Conservation (phyloP, 129 eudicot species). For the Chrysanthemum seticuspe region DNA sequence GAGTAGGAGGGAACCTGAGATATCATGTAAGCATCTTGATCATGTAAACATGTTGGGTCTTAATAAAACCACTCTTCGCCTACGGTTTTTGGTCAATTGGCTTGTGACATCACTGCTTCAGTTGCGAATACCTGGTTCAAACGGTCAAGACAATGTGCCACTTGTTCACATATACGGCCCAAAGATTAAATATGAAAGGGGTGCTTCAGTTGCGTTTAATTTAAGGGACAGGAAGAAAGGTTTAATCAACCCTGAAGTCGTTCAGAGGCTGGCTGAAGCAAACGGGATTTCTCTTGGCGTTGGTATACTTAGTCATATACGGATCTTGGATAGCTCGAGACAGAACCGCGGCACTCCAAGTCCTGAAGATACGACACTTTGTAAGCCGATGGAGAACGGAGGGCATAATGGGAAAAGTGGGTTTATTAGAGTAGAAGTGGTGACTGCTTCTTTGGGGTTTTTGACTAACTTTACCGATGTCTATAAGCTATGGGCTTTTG, state of each 20-base stretch:
- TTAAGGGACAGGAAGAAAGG: slow-evolving; percentile 70
- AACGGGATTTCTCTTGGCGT: slow-evolving; percentile 83
- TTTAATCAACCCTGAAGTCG: slow-evolving; percentile 71
- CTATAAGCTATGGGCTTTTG: slow-evolving; percentile 91
- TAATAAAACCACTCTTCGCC: slow-evolving; percentile 84
- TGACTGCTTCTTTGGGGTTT: slow-evolving; percentile 94
- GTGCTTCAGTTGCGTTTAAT: slow-evolving; percentile 93
- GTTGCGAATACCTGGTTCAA: slow-evolving; percentile 57
- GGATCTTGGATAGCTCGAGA: slow-evolving; percentile 60
- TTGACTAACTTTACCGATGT: slow-evolving; percentile 90
- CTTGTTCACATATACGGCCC: slow-evolving; percentile 95
- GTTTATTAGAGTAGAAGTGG: slow-evolving; percentile 85
- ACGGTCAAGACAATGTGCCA: slow-evolving; percentile 46
- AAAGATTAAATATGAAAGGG: slow-evolving; percentile 92
- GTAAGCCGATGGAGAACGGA: slow-evolving; percentile 89
- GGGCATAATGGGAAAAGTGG: slow-evolving; percentile 72
- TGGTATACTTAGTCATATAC: slow-evolving; percentile 85
- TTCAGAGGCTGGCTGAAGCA: slow-evolving; percentile 81
- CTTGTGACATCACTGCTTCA: slow-evolving; percentile 94
- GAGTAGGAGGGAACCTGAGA: slow-evolving; percentile 89
- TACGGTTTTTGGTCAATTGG: slow-evolving; percentile 91
- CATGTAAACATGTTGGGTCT: slow-evolving; percentile 93
- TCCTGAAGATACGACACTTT: slow-evolving; percentile 72
- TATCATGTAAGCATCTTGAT: slow-evolving; percentile 86
- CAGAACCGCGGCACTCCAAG: slow-evolving; percentile 49